These are phyloP conservation scores for Globisporangium iwayamae DNA, from an alignment of 352 stramenopile genomes.

Conservation along the genomic window DNA sequence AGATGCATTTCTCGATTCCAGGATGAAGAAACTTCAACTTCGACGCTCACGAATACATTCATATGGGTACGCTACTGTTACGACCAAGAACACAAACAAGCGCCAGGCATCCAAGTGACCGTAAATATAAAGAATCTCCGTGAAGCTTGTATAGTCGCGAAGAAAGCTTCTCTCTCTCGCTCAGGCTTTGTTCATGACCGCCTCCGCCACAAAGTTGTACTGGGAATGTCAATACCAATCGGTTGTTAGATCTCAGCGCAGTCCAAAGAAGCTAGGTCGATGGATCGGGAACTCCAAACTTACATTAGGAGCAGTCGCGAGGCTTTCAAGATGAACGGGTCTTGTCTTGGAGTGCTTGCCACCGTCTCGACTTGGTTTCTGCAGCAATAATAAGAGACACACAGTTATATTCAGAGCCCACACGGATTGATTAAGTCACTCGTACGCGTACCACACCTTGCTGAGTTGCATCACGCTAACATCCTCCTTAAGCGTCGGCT, in stretches of 20 bases:
- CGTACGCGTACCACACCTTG: slow-evolving; percentile 29
- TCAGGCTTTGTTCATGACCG: background rate
- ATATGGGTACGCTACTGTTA: no score
- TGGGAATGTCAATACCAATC: background rate
- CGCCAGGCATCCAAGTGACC: background rate
- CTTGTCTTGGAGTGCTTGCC: slow-evolving; percentile 52
- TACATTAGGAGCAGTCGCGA: slow-evolving; percentile 38
- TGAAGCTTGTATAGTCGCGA: no score
- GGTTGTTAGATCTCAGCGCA: no score
- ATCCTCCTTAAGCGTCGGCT: slow-evolving; percentile 54
- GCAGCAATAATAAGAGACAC: background rate
- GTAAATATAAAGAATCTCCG: no score
- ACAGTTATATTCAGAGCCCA: no score
- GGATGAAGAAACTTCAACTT: no score
- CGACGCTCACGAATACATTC: no score
- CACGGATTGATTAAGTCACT: no score
- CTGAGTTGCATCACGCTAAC: slow-evolving; percentile 48
- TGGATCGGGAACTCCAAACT: background rate
- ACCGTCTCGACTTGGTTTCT: slow-evolving; percentile 41
- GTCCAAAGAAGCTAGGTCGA: background rate
- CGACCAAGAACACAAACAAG: no score
- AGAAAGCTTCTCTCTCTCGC: background rate
- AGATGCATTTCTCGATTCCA: no score
- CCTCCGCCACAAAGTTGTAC: background rate
- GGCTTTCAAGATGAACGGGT: slow-evolving; percentile 56